Conservation (phyloP, 2,329 filamentous ascomycete genomes). For the Pyrenochaeta sp. region DNA sequence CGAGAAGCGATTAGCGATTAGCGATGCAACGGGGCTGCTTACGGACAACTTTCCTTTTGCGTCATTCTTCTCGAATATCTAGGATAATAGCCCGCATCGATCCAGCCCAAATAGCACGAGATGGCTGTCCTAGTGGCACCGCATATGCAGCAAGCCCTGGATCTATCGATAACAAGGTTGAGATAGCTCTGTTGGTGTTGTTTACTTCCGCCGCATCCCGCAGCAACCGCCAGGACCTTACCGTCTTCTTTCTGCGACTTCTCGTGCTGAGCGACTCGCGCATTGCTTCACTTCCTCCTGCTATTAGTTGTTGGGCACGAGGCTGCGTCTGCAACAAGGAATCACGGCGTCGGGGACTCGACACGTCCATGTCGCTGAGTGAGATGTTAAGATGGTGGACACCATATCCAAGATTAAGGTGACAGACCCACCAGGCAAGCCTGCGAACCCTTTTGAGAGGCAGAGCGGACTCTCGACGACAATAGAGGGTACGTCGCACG, state of each 20-base stretch:
- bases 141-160: slow-evolving; percentile 10
- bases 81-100: background rate
- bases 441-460: slow-evolving; percentile 39
- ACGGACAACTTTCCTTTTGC: slow-evolving; percentile 3
- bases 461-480: slow-evolving; percentile 35
- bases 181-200: slow-evolving; percentile 9
- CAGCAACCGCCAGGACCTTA: slow-evolving; percentile 8
- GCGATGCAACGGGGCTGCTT: slow-evolving; percentile 5
- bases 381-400: slow-evolving; percentile 45
- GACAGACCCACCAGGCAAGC: slow-evolving; percentile 52
- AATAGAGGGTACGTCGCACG: slow-evolving; percentile 35
- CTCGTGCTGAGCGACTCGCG: background rate
- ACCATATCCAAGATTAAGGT: slow-evolving; percentile 55
- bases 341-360: slow-evolving; percentile 7
- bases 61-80: slow-evolving; percentile 5
- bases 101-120: slow-evolving; percentile 3
- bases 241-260: background rate
- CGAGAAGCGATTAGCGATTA: background rate
- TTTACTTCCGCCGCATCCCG: slow-evolving; percentile 26
- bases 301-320: background rate
- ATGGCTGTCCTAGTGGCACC: slow-evolving; percentile 10
- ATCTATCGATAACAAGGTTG: slow-evolving; percentile 13
- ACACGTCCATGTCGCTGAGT: slow-evolving; percentile 23
- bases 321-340: background rate
- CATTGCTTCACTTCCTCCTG: background rate